A percentile compares a stretch with the other conserved stretches of the same genome.
Conservation (phyloP, 148 eudicot genomes). For the Salicornia ramosissima region DNA sequence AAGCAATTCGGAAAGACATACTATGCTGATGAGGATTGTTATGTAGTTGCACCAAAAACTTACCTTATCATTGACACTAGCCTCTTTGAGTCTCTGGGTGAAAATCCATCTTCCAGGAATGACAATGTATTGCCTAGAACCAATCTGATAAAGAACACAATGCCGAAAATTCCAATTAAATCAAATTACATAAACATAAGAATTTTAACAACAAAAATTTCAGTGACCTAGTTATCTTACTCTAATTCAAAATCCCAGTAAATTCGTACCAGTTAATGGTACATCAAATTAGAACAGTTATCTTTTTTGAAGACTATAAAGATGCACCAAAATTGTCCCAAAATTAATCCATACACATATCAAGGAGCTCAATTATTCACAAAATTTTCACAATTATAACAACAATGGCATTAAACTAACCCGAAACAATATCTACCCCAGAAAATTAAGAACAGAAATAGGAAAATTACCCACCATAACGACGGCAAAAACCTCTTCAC, state of each 20-base stretch:
- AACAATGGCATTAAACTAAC: background rate
- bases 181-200: background rate
- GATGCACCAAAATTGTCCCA: background rate
- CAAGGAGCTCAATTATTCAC: background rate
- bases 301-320: background rate
- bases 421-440: background rate
- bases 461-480: conserved; percentile 51
- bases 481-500: conserved; percentile 85
- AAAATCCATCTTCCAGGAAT: conserved; percentile 75
- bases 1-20: background rate
- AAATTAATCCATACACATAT: background rate
- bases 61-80: conserved; percentile 85
- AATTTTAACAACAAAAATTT: background rate
- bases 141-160: conserved; percentile 47
- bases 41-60: conserved; percentile 12
- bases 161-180: background rate
- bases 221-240: too few relatives aligned
- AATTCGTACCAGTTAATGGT: background rate
- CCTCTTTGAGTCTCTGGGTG: conserved; percentile 83
- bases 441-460: background rate
- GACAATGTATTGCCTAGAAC: conserved; percentile 82
- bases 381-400: background rate
- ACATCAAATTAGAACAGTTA: background rate
- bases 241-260: background rate
- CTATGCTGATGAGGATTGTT: background rate